Base-by-base conservation (phyloP, 352 stramenopile species). In the Pythium volutum region DNA sequence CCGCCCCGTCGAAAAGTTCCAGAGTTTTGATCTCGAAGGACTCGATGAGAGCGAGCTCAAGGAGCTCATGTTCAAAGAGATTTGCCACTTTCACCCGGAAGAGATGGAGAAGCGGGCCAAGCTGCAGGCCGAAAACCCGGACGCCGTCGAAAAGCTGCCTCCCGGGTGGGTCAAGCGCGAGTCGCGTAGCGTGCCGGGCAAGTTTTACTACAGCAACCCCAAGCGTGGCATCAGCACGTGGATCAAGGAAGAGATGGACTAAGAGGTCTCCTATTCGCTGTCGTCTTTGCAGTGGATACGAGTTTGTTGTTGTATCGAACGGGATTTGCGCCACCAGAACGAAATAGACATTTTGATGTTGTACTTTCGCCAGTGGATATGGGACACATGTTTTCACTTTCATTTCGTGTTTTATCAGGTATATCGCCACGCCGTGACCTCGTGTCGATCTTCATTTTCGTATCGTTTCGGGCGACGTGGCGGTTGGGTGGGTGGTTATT, bases 1-100 rank as follows among this genome's bases (percentile, higher is more conserved):
- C 45, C 69, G 66, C 2, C 73, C 67, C 1, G 84, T 93, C n/a
- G 84, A 93, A 39, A 75, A 76, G 47, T 93, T 90, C 64, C 72
- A 93, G 59, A 92, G 79, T 70, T 95, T 95, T 60, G 86, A 95
- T 52, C 59, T 95, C 41, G 84, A 93, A 45, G 84, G 89, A 45
- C 69, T 95, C 42, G 84, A 91, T 50, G 82, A 93, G 45, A 75
- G 73, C 36, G 86, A 95, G 48, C 69, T 95, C 12, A 95, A 95
- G 69, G 84, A 93, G 67, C 82, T 93, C 66, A 95, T 95, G 86
- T 93, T 95, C 53, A 95, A 92, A 61, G 86, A 95, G 75, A 95
- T 95, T 53, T 93, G 84, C 52, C 74, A 93, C 45, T 95, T 95
- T 60, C 86, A 95, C 55, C 86, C 86, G 0, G 84, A 93, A 57